Percentiles rank a stretch among this genome's conserved stretches.
These are phyloP conservation scores for Chlamydomonas urium DNA, from an alignment of 139 green algal species.

Conservation along the genomic window DNA sequence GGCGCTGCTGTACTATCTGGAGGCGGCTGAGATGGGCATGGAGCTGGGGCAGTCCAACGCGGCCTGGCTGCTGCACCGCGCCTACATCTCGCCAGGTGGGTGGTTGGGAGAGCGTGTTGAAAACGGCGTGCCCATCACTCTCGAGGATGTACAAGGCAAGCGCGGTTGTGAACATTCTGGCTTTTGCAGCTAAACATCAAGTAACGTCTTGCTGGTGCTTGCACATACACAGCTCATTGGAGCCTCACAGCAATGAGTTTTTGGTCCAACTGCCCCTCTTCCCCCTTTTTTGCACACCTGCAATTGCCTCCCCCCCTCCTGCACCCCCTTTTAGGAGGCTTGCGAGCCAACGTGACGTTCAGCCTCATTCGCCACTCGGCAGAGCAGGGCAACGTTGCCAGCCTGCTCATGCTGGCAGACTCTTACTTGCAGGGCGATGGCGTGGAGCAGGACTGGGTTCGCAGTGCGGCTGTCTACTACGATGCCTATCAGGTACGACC, in stretches of 20 bases:
- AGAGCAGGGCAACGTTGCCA: conserved; percentile 61
- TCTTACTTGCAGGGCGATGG: conserved; percentile 82
- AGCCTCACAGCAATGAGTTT: no score
- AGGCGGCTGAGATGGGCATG: conserved; percentile 78
- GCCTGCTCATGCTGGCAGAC: conserved; percentile 77
- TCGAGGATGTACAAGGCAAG: no score
- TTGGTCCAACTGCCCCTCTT: no score
- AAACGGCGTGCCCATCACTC: no score
- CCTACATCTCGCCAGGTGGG: conserved; percentile 25
- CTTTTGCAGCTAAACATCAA: no score
- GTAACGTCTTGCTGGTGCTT: no score
- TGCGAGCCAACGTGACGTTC: conserved; percentile 13
- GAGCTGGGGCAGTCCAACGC: conserved; percentile 90
- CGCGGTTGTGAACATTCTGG: no score
- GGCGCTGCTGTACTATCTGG: conserved; percentile 33
- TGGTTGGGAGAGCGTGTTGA: no score
- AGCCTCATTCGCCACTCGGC: not conserved
- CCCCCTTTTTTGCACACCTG: no score
- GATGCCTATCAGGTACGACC: conserved; percentile 39
- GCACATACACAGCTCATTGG: no score
- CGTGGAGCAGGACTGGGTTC: conserved; percentile 41
- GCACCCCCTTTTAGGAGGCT: not conserved
- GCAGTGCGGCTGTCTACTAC: conserved; percentile 50
- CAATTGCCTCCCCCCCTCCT: not conserved
- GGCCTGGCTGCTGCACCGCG: conserved; percentile 82